These are phyloP conservation scores for Venturia nashicola DNA, from an alignment of 2,329 filamentous ascomycete genomes.

Conservation along the genomic window DNA sequence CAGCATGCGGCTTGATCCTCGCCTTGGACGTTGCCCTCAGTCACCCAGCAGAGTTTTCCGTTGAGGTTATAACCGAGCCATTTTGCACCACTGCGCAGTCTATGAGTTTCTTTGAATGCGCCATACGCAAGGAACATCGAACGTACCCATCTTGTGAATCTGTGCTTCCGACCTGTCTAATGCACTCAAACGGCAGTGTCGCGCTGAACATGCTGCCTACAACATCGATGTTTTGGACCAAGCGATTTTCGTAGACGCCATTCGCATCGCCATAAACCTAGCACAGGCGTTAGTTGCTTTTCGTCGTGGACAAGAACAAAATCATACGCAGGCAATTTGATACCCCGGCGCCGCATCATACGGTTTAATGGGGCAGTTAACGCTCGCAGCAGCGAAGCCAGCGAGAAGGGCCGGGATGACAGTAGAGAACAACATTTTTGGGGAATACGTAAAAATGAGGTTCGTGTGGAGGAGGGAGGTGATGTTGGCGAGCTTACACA, in stretches of 20 bases:
- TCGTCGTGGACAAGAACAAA: too few relatives aligned
- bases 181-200: slow-evolving; percentile 1
- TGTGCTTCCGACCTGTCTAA: not conserved
- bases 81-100: not conserved
- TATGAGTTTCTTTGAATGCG: not conserved
- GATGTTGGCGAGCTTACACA: not conserved
- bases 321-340: not conserved
- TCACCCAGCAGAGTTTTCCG: slow-evolving; percentile 1
- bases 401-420: not conserved
- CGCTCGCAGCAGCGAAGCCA: not conserved
- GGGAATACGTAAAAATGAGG: not conserved
- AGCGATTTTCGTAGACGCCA: not conserved
- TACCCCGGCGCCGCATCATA: not conserved
- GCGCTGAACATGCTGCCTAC: not conserved
- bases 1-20: slow-evolving; percentile 1
- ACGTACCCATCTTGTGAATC: not conserved
- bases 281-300: too few relatives aligned
- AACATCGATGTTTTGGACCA: not conserved
- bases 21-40: slow-evolving; percentile 3
- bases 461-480: not conserved
- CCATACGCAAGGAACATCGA: not conserved
- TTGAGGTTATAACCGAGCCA: slow-evolving; percentile 4
- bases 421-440: not conserved
- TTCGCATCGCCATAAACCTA: not conserved
- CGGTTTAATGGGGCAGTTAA: not conserved